These are phyloP conservation scores for Talaromyces sp. DNA, from an alignment of 2,329 filamentous ascomycete genomes.

Conservation along the genomic window DNA sequence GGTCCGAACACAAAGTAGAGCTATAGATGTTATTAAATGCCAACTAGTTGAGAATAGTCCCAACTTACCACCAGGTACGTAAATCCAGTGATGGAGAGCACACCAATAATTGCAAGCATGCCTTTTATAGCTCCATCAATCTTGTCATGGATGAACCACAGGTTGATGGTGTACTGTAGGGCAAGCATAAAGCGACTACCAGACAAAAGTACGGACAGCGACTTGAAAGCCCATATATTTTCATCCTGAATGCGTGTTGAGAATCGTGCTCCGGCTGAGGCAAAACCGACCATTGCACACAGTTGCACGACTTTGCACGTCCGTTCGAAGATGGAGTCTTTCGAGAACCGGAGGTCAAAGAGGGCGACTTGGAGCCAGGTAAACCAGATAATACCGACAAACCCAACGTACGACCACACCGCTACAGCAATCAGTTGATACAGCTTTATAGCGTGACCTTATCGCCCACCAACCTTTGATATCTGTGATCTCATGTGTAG, in stretches of 20 bases:
- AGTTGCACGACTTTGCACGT: conserved; percentile 57
- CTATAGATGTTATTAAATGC: conserved; percentile 15
- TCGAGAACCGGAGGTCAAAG: conserved; percentile 62
- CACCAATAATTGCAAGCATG: conserved; percentile 23
- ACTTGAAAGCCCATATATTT: conserved; percentile 42
- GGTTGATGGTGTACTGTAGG: conserved; percentile 49
- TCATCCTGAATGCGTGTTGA: conserved; percentile 34
- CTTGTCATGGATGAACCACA: conserved; percentile 22
- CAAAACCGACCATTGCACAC: conserved; percentile 62
- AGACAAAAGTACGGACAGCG: conserved; percentile 42
- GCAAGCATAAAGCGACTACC: conserved; percentile 51
- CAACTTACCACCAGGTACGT: conserved; percentile 25
- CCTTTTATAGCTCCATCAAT: conserved; percentile 25
- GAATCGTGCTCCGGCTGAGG: conserved; percentile 52
- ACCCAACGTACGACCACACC: conserved; percentile 47
- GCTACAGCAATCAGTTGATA: conserved; percentile 23
- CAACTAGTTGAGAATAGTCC: neutral
- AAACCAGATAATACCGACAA: conserved; percentile 60
- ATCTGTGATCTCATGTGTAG: conserved; percentile 52
- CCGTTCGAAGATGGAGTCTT: conserved; percentile 62
- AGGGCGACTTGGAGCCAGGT: conserved; percentile 63
- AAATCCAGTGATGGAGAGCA: conserved; percentile 24
- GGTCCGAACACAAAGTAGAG: conserved; percentile 31
- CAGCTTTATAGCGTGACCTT: neutral
- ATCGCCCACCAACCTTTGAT: conserved; percentile 26